These are phyloP conservation scores for Backusella australiensis DNA, from an alignment of 192 early-diverging fungal genomes.

Conservation along the genomic window DNA sequence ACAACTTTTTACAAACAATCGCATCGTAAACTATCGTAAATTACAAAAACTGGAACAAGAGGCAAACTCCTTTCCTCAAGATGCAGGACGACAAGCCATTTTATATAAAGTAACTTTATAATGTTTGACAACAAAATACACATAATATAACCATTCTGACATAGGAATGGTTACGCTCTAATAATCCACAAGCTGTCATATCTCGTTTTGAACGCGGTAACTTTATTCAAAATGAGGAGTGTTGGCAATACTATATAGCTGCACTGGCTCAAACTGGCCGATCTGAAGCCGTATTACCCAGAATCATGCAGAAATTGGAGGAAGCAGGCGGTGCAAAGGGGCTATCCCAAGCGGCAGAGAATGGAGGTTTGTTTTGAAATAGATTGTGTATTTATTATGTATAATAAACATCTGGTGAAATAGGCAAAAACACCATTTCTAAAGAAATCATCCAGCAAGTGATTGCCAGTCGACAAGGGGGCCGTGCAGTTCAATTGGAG, in stretches of 20 bases:
- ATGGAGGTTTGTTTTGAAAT: constrained; percentile 9
- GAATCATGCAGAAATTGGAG: constrained; percentile 50
- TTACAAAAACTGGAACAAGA: constrained; percentile 50
- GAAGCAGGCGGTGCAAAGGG: constrained; percentile 22
- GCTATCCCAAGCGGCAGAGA: neutral
- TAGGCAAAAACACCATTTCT: constrained; percentile 3
- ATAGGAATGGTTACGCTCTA: constrained; percentile 52
- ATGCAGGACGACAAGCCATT: constrained; percentile 46
- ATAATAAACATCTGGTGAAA: too few relatives aligned
- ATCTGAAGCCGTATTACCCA: constrained; percentile 53
- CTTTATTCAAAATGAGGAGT: constrained; percentile 51
- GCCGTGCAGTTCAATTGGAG: constrained; percentile 27
- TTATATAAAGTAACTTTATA: constrained; percentile 49
- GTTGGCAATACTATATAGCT: constrained; percentile 52
- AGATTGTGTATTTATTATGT: neutral
- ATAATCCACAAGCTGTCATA: constrained; percentile 50
- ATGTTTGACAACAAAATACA: neutral
- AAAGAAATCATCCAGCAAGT: constrained; percentile 29
- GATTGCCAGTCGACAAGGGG: constrained; percentile 28
- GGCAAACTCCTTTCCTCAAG: constrained; percentile 48
- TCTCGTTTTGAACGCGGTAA: constrained; percentile 54
- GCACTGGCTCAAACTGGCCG: constrained; percentile 51
- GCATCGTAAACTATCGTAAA: constrained; percentile 9
- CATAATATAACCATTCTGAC: constrained; percentile 1
- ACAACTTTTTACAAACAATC: neutral